Percentiles rank a stretch among this genome's conserved stretches.
phyloP scores from a whole-genome alignment of 2,329 filamentous ascomycete genomes.

The Cercospora sesami region DNA sequence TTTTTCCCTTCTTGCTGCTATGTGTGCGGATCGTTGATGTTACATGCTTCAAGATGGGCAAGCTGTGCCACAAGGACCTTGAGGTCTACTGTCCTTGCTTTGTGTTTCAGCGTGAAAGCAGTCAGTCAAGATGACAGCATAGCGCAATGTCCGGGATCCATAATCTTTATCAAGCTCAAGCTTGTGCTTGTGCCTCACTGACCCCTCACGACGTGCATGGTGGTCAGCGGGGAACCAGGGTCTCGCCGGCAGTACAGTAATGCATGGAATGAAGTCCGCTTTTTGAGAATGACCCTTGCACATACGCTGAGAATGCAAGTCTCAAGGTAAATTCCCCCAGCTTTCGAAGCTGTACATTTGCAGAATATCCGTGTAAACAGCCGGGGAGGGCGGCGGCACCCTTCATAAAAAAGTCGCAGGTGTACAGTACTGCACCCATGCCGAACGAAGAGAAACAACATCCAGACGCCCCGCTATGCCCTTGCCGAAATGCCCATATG shows the following conservation, averaged over 20 bases:
- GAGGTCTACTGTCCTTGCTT: background rate
- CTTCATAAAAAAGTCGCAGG: background rate
- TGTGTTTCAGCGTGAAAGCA: background rate
- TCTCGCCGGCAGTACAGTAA: background rate
- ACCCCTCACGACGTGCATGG: slow-evolving; percentile 11
- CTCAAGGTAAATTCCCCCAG: background rate
- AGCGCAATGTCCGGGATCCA: background rate
- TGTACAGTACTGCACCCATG: background rate
- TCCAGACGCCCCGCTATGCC: background rate
- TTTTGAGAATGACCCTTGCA: background rate
- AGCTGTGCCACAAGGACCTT: no score
- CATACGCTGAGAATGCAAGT: background rate
- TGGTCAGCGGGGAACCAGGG: slow-evolving; percentile 13
- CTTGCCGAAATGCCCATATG: background rate
- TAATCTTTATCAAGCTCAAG: background rate
- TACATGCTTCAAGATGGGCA: background rate
- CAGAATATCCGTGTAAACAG: background rate
- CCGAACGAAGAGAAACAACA: background rate
- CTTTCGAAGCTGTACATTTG: background rate
- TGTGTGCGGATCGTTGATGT: background rate
- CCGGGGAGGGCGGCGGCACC: background rate
- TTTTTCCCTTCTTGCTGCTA: background rate
- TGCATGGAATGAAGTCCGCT: background rate
- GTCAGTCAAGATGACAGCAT: slow-evolving; percentile 1
- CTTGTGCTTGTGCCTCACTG: background rate